Base-by-base conservation (phyloP, 495 filamentous ascomycete species). In the Xylaria telfairii region DNA sequence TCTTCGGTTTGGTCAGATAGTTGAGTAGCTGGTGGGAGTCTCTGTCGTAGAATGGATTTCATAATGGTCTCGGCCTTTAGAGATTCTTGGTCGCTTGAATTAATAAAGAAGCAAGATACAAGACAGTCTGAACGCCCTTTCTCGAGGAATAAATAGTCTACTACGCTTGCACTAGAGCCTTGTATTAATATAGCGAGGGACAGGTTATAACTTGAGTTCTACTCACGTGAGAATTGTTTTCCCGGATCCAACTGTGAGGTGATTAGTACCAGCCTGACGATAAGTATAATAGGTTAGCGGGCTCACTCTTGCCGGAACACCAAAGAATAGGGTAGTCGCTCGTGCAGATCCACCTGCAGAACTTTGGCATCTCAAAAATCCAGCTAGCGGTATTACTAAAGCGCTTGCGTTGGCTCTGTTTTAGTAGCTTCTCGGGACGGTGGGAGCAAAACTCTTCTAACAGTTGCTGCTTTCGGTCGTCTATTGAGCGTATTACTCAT, bases 91-190 rank as follows among this genome's bases (percentile, higher is more conserved):
- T 67, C 24, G 21, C 41, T 19, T 12, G 59, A 71, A 17, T 54
- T 41, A 69, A 69, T 24, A 15, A 69, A 63, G 39, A 59, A 46
- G 26, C 47, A 69, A 61, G 34, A 57, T 4, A 69, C 41, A 41
- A 28, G 24, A 12, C 42, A 57, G 12, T 47, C 67, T 15, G 39
- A 61, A 7, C 21, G 26, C 10, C 73, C 13, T 73, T 80, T 30
- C 78, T 78, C 39, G 65, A 73, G 60, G 74, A 79, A 61, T 69
- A 81, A 26, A 79, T 12, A 57, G 66, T 21, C 57, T 26, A 57
- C 8, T 32, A 67, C 62, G 34, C 68, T 73, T n/a, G 62, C 42
- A 34, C 67, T 53, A 53, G 64, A 60, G 60, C 17, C n/a, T 9
- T 37, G 1, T 47, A 37, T 49, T 21, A 65, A 30, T 44, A n/a